A percentile compares a stretch with the other conserved stretches of the same genome.
phyloP scores from a whole-genome alignment of 2,329 filamentous ascomycete genomes.

The Akanthomyces lecanii region DNA sequence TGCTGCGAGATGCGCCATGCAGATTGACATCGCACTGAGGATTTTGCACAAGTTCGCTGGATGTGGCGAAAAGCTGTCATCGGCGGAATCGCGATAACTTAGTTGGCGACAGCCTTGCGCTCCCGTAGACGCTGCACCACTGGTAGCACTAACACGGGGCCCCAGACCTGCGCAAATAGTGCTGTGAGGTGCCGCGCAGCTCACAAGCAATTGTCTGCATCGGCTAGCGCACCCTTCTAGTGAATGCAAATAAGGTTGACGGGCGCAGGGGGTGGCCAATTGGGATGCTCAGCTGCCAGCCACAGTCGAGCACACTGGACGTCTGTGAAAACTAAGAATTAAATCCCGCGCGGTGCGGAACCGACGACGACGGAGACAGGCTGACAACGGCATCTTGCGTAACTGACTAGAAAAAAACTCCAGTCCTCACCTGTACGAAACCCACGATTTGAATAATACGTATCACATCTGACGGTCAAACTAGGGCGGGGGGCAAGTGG shows the following conservation, averaged over 20 bases:
- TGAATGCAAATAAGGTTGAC: too few relatives aligned
- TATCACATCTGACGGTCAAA: constrained; percentile 1
- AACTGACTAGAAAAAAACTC: not conserved
- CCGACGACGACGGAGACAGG: too few relatives aligned
- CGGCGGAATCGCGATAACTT: not conserved
- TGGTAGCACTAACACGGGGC: not conserved
- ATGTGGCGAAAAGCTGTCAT: not conserved
- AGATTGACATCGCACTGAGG: not conserved
- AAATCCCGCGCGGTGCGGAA: too few relatives aligned
- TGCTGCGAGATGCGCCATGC: not conserved
- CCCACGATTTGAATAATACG: not conserved
- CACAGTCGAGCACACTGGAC: too few relatives aligned
- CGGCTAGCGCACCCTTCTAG: too few relatives aligned
- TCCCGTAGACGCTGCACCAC: not conserved
- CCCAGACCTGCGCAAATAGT: not conserved
- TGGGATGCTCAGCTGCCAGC: too few relatives aligned
- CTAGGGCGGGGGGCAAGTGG: not conserved
- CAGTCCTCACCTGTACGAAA: not conserved
- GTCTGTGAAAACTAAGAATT: too few relatives aligned
- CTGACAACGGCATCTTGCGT: too few relatives aligned
- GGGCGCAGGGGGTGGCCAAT: too few relatives aligned
- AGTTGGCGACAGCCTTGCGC: not conserved
- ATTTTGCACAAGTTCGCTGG: not conserved
- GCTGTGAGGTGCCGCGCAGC: not conserved
- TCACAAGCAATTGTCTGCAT: not conserved